Conservation (phyloP, 73 alveolate genomes). For the Tetrahymena malaccensis region DNA sequence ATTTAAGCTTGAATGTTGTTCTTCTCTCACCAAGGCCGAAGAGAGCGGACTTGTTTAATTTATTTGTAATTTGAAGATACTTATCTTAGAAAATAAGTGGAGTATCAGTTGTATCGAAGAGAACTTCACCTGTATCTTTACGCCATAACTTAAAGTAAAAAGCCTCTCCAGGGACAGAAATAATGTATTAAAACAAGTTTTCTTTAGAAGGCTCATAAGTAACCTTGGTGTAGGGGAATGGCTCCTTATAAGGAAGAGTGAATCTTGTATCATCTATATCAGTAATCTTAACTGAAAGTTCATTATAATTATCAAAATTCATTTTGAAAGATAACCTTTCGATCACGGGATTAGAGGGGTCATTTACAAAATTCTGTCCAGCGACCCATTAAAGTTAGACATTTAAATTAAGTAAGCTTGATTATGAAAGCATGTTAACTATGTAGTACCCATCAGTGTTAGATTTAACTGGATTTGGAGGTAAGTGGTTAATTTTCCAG, state of each 20-base stretch:
- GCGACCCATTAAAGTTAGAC: not conserved
- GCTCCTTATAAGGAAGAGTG: not conserved
- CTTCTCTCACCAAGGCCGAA: conserved; percentile 38
- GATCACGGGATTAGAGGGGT: not conserved
- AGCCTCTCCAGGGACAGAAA: not conserved
- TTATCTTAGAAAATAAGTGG: not conserved
- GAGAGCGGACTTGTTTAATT: not conserved
- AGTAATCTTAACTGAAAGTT: not conserved
- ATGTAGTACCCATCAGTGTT: not conserved
- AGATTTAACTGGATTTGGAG: not conserved
- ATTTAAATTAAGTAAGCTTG: not conserved
- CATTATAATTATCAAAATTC: not conserved
- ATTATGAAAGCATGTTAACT: not conserved
- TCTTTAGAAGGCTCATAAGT: not conserved
- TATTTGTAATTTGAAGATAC: not conserved
- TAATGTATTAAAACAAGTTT: not conserved
- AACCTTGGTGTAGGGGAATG: not conserved
- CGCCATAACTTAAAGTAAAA: not conserved
- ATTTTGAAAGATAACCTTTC: not conserved
- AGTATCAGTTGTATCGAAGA: not conserved
- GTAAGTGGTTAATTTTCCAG: not conserved
- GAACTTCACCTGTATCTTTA: not conserved
- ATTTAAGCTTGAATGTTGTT: not conserved
- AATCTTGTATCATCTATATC: not conserved
- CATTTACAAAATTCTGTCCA: not conserved